Conservation (phyloP, 352 stramenopile species). For the Phytophthora palmivora region DNA sequence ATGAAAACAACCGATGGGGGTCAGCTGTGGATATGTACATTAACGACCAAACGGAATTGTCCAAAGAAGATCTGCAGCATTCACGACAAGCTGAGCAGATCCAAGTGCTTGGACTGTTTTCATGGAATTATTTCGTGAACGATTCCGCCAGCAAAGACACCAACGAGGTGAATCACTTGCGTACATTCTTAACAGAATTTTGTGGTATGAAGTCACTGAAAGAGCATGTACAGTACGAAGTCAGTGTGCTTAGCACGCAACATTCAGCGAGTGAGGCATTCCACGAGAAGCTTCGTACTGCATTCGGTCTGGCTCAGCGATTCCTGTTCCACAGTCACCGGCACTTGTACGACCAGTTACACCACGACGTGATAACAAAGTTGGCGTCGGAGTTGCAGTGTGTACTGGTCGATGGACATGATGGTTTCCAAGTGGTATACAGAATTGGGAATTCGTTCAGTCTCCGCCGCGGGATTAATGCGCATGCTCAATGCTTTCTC, state of each 20-base stretch:
- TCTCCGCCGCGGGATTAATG: conserved; percentile 32
- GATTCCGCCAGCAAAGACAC: conserved; percentile 3
- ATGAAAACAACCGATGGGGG: conserved; percentile 19
- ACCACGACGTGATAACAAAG: conserved; percentile 38
- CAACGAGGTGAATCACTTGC: conserved; percentile 23
- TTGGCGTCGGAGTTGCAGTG: conserved; percentile 44
- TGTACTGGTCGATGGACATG: conserved; percentile 47
- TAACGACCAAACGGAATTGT: conserved; percentile 70
- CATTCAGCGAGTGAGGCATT: conserved; percentile 36
- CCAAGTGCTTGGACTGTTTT: conserved; percentile 60
- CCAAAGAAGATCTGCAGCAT: conserved; percentile 35
- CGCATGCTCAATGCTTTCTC: conserved; percentile 51
- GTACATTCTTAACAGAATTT: conserved; percentile 50
- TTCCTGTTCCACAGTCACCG: conserved; percentile 60
- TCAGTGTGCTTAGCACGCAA: conserved; percentile 54
- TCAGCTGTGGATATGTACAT: conserved; percentile 55
- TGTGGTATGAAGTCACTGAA: conserved; percentile 65
- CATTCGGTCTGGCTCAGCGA: conserved; percentile 57
- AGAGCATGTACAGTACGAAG: conserved; percentile 53
- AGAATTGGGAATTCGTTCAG: conserved; percentile 51
- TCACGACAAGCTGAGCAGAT: conserved; percentile 29
- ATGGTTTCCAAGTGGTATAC: conserved; percentile 62
- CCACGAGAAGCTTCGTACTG: conserved; percentile 30
- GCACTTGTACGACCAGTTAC: conserved; percentile 46
- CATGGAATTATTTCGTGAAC: conserved; percentile 54